A percentile compares a stretch with the other conserved stretches of the same genome.
These are phyloP conservation scores for Zymoseptoria passerinii DNA, from an alignment of 2,329 filamentous ascomycete genomes.

Conservation along the genomic window DNA sequence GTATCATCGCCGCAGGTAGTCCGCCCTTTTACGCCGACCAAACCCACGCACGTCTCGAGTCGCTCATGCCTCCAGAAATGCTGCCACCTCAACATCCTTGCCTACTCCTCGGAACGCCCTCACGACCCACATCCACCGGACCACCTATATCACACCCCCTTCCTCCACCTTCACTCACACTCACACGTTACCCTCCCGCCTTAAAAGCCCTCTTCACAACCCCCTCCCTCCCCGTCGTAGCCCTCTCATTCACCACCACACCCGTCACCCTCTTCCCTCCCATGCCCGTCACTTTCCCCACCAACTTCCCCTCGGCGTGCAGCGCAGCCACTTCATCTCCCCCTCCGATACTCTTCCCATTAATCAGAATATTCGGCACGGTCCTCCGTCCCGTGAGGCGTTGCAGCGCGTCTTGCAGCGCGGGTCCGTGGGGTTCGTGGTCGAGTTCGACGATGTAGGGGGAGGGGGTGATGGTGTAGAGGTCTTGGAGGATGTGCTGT, in stretches of 20 bases:
- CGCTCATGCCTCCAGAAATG: no score
- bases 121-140: not conserved
- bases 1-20: not conserved
- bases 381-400: constrained; percentile 72
- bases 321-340: constrained; percentile 75
- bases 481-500: constrained; percentile 62
- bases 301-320: constrained; percentile 52
- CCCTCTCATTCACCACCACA: constrained; percentile 15
- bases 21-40: not conserved
- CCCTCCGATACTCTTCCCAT: constrained; percentile 81
- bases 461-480: constrained; percentile 72
- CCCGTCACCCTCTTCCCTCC: constrained; percentile 57
- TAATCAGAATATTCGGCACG: constrained; percentile 86
- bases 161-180: not conserved
- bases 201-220: constrained; percentile 15
- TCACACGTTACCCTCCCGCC: constrained; percentile 4
- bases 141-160: not conserved
- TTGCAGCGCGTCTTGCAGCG: constrained; percentile 61
- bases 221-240: constrained; percentile 1
- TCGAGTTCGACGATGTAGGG: constrained; percentile 91
- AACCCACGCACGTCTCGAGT: not conserved
- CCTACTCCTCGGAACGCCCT: not conserved
- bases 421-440: constrained; percentile 61
- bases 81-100: not conserved
- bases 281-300: constrained; percentile 62